Percentiles rank a stretch among this genome's conserved stretches.
Evolutionary conservation across 2,329 filamentous ascomycete species (phyloP).

Genomic region (Daldinia sp.): DNA sequence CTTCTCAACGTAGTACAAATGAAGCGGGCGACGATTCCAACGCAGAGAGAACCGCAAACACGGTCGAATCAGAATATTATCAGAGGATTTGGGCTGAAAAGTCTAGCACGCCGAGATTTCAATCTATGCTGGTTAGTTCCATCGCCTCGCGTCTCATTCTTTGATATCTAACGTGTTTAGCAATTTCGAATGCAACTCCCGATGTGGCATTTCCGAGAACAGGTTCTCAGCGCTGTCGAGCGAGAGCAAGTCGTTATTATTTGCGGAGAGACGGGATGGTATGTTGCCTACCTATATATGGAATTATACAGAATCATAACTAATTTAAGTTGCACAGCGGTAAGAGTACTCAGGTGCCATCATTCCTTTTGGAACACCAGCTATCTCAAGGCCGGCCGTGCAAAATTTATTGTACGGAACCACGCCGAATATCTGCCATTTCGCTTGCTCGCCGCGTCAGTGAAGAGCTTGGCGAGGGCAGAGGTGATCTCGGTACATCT

Average conservation of each 20-base stretch:
- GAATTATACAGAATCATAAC: slow-evolving; percentile 4
- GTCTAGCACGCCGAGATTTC: slow-evolving; percentile 70
- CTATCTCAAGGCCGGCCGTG: slow-evolving; percentile 82
- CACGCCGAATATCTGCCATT: slow-evolving; percentile 94
- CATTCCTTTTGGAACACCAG: slow-evolving; percentile 91
- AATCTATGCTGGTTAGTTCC: slow-evolving; percentile 77
- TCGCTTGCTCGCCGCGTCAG: slow-evolving; percentile 93
- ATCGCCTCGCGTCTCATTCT: too few species aligned
- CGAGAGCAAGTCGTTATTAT: slow-evolving; percentile 89
- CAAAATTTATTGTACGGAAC: slow-evolving; percentile 96
- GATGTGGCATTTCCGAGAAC: slow-evolving; percentile 85
- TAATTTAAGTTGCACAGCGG: slow-evolving; percentile 65
- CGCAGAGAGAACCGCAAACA: slow-evolving; percentile 59
- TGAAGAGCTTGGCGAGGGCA: slow-evolving; percentile 90
- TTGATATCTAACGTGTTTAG: slow-evolving; percentile 44
- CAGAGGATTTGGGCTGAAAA: slow-evolving; percentile 72
- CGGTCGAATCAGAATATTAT: slow-evolving; percentile 61
- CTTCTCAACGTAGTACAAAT: slow-evolving; percentile 58
- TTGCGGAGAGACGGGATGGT: slow-evolving; percentile 95
- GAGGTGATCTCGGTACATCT: slow-evolving; percentile 82
- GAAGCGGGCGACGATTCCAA: slow-evolving; percentile 63
- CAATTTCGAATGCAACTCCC: slow-evolving; percentile 82
- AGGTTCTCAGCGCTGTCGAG: slow-evolving; percentile 82
- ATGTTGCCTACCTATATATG: slow-evolving; percentile 42
- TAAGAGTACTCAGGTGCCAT: slow-evolving; percentile 97